Evolutionary conservation across 306 rosid genomes (phyloP).

Genomic region (Abrus pulchellus): DNA sequence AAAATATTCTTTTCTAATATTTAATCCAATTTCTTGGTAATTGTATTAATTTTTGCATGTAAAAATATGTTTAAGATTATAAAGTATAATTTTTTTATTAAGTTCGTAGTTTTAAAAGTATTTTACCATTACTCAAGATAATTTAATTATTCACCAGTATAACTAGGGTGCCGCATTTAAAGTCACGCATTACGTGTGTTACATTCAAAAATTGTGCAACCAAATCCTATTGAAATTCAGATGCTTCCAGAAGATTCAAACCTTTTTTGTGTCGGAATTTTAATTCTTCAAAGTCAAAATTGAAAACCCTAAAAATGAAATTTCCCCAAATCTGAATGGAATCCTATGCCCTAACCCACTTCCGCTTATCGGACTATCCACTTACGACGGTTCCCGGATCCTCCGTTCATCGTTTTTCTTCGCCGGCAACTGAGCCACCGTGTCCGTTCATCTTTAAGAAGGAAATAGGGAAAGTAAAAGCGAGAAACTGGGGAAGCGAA

Average conservation of each 20-base stretch:
- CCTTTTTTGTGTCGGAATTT: not conserved
- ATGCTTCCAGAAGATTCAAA: conserved; percentile 46
- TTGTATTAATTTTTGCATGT: too few species aligned
- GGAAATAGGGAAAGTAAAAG: not conserved
- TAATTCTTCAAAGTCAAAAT: conserved; percentile 39
- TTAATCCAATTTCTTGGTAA: too few species aligned
- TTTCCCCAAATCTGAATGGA: conserved; percentile 60
- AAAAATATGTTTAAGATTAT: too few species aligned
- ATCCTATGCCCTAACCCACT: conserved; percentile 55
- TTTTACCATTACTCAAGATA: too few species aligned
- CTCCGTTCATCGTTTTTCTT: conserved; percentile 39
- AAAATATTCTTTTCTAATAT: too few species aligned
- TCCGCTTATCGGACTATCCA: conserved; percentile 44
- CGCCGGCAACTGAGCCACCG: conserved; percentile 54
- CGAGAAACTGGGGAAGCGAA: conserved; percentile 57
- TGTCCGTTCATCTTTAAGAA: not conserved
- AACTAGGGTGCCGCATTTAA: not conserved
- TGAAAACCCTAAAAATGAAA: conserved; percentile 54
- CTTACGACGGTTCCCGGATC: conserved; percentile 46
- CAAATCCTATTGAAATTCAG: not conserved
- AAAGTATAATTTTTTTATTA: too few species aligned
- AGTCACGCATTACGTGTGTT: conserved; percentile 3
- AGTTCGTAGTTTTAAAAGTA: too few species aligned
- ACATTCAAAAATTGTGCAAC: not conserved
- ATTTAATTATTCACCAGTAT: not conserved